Conservation (phyloP, 2,329 filamentous ascomycete species). For the Fusarium palustre region DNA sequence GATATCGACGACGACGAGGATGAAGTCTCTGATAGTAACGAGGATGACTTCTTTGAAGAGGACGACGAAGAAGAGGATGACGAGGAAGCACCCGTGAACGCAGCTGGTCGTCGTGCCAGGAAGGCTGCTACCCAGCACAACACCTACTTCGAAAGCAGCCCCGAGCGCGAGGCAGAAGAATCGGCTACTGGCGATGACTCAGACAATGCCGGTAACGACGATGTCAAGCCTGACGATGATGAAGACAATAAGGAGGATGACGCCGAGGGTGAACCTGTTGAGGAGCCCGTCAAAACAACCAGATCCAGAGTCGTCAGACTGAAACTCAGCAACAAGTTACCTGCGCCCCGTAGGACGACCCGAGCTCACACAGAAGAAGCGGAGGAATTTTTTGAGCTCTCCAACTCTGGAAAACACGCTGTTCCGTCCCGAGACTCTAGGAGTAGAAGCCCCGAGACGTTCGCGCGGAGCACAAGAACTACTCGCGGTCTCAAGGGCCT, state of each 20-base stretch:
- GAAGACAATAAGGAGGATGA: conserved; percentile 46
- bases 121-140: conserved; percentile 59
- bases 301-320: conserved; percentile 60
- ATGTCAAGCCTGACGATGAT: conserved; percentile 45
- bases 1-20: conserved; percentile 71
- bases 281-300: conserved; percentile 35
- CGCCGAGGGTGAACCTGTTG: conserved; percentile 40
- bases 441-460: conserved; percentile 68
- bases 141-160: conserved; percentile 61
- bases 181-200: conserved; percentile 48
- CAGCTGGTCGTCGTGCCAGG: conserved; percentile 62
- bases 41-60: conserved; percentile 62
- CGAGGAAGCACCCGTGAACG: conserved; percentile 58
- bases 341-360: conserved; percentile 60
- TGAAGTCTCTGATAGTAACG: conserved; percentile 65
- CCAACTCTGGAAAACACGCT: conserved; percentile 70
- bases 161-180: conserved; percentile 53
- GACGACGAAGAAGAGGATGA: conserved; percentile 61
- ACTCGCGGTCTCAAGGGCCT: conserved; percentile 65
- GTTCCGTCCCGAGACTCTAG: conserved; percentile 61
- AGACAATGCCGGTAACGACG: conserved; percentile 44
- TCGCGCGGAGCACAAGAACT: conserved; percentile 56
- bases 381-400: conserved; percentile 68
- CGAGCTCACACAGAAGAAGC: conserved; percentile 66
- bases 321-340: conserved; percentile 53